phyloP scores from a whole-genome alignment of 345 rosid genomes.

The Firmiana major region DNA sequence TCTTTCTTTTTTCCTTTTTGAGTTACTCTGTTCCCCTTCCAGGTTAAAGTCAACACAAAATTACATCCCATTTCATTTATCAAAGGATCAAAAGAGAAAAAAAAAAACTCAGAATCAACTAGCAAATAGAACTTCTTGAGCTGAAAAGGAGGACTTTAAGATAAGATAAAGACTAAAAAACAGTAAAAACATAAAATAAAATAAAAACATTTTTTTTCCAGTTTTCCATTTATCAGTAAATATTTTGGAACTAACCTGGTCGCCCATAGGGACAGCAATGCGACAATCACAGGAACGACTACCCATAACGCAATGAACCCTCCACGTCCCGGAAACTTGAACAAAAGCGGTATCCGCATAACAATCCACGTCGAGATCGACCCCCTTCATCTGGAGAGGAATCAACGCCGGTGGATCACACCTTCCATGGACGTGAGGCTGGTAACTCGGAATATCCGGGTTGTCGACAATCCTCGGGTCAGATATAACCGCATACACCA shows the following conservation, averaged over 20 bases:
- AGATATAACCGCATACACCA: conserved; percentile 76
- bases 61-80: background rate
- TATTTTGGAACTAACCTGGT: conserved; percentile 46
- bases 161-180: background rate
- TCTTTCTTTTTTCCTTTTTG: too few species aligned
- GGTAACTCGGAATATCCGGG: conserved; percentile 93
- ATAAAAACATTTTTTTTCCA: background rate
- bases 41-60: too few species aligned
- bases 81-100: background rate
- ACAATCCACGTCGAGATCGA: conserved; percentile 61
- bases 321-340: conserved; percentile 60
- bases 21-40: too few species aligned
- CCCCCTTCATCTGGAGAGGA: conserved; percentile 78
- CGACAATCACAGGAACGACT: conserved; percentile 83
- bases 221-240: background rate
- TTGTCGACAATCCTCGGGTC: conserved; percentile 86
- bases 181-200: background rate
- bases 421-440: conserved; percentile 92
- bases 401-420: conserved; percentile 89
- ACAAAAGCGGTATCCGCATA: conserved; percentile 62
- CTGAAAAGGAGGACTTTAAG: background rate
- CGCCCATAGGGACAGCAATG: conserved; percentile 85
- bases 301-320: conserved; percentile 91
- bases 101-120: background rate
- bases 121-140: background rate